A percentile compares a stretch with the other conserved stretches of the same genome.
These are phyloP conservation scores for Hanseniaspora meyeri DNA, from an alignment of 805 yeast genomes.

Conservation along the genomic window DNA sequence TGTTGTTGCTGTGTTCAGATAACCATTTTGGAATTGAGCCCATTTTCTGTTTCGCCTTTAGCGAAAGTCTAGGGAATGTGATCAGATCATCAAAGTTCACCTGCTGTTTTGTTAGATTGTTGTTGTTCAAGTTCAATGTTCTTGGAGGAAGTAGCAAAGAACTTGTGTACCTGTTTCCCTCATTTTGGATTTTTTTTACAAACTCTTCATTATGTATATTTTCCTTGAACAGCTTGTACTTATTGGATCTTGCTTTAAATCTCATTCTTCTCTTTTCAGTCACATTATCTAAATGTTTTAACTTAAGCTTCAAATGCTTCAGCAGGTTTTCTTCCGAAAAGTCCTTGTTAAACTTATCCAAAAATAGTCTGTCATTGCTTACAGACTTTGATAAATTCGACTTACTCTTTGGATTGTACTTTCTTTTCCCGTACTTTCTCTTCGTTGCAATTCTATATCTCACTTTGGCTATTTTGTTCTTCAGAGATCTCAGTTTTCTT, in stretches of 20 bases:
- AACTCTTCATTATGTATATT: not conserved
- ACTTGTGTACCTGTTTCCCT: slow-evolving; percentile 1
- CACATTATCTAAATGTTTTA: not conserved
- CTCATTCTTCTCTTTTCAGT: not conserved
- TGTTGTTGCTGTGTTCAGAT: not conserved
- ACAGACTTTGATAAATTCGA: not conserved
- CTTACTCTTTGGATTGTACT: slow-evolving; percentile 1
- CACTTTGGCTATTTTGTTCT: slow-evolving; percentile 4
- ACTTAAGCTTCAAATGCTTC: slow-evolving; percentile 2
- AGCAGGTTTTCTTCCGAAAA: not conserved
- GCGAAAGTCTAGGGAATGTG: not conserved
- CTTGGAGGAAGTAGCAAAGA: slow-evolving; percentile 10
- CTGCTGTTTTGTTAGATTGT: not conserved
- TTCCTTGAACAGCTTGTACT: slow-evolving; percentile 9
- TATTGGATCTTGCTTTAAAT: not conserved
- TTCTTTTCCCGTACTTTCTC: slow-evolving; percentile 6
- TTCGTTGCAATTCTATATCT: slow-evolving; percentile 3
- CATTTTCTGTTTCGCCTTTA: not conserved
- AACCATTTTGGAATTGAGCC: slow-evolving; percentile 8
- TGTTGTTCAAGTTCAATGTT: slow-evolving; percentile 8
- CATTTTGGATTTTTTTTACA: not conserved
- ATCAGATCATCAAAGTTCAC: not conserved
- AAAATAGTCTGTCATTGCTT: not conserved
- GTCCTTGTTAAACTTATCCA: slow-evolving; percentile 1
- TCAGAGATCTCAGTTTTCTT: slow-evolving; percentile 2